Conservation (phyloP, 2,329 filamentous ascomycete species). For the Fusarium hostae region DNA sequence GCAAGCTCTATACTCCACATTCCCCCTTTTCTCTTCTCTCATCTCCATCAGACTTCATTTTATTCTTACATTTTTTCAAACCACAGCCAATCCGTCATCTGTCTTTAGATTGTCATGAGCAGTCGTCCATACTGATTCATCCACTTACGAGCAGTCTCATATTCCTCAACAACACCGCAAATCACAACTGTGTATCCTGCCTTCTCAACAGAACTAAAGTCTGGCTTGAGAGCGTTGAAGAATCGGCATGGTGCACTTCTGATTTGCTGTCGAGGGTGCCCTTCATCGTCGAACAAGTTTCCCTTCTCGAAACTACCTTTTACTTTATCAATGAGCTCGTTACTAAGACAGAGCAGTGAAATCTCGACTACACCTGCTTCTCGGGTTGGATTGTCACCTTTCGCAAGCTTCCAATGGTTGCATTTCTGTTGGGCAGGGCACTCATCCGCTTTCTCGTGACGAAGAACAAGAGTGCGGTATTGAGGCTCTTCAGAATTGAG, state of each 20-base stretch:
- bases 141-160: not conserved
- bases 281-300: not conserved
- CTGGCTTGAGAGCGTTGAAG: not conserved
- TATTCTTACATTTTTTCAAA: not conserved
- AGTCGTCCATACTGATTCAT: not conserved
- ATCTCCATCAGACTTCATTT: rapidly evolving
- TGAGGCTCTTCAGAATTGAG: not conserved
- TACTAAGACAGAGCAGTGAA: not conserved
- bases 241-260: not conserved
- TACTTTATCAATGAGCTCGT: not conserved
- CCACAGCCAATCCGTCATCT: rapidly evolving
- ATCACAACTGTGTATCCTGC: not conserved
- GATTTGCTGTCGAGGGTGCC: not conserved
- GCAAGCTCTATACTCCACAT: rapidly evolving
- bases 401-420: not conserved
- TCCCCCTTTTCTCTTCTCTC: not conserved
- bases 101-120: not conserved
- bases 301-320: not conserved
- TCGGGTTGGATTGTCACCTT: not conserved
- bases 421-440: not conserved
- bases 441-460: not conserved
- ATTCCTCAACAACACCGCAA: not conserved
- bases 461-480: not conserved
- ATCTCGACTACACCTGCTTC: not conserved
- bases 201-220: not conserved